Evolutionary conservation across 768 basidiomycete species (phyloP), one percentile per base, ranked within the genome.

Genomic region (Pleurotus salmoneostramineus): DNA sequence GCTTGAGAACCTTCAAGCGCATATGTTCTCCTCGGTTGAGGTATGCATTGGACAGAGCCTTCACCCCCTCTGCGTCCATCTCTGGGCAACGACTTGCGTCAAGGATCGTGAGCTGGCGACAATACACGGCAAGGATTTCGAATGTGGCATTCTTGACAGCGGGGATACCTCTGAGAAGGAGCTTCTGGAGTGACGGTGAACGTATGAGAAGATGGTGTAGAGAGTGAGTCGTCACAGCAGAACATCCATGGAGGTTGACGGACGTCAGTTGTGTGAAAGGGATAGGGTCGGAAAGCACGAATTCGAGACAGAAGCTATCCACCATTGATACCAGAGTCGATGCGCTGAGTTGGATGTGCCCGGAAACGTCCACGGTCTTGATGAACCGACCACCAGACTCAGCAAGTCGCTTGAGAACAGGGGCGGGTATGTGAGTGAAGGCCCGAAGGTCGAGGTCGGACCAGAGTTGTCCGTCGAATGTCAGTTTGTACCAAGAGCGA

Each of bases 391-490:
- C 91, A 3, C 83, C 84, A 12, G 69, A 63, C 27, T 76, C 64
- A 40, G 83, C 72, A 32, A 95, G 71, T 37, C 79, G 80, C 36
- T 77, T 61, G 40, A 93, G 66, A 50, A 85, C 71, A 21, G 71
- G 66, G 47, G 75, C 64, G 10, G 87, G 78, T 5, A 87, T 66
- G 37, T 76, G 73, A 11, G 89, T 83, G 67, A 91, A 89, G 0
- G 84, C 70, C 15, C 69, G 78, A 35, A 93, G 74, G 66, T 90
- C 80, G 35, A 91, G 74, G 57, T 79, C 66, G 45, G 72, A 65
- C 94, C 94, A 95, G n/a, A 95, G 77, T 65, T 93, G 90, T 11
- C 93, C 93, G 68, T 96, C 94, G 63, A 87, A 84, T 27, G 87
- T 84, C 40, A 95, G 81, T 2, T 73, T 68, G 54, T 82, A 84